Conservation (phyloP, 345 rosid genomes). For the Turnera subulata region DNA sequence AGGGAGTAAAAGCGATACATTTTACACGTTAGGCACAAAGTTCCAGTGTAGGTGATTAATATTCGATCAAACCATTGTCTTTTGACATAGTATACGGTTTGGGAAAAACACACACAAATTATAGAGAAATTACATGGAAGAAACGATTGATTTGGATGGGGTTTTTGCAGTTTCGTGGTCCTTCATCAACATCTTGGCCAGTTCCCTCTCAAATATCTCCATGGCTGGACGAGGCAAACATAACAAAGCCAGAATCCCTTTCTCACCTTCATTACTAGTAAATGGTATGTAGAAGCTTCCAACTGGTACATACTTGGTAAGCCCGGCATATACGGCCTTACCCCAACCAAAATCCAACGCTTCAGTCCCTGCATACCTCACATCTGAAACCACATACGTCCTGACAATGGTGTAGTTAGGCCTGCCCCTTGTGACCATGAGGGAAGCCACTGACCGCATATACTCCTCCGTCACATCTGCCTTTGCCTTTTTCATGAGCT, state of each 20-base stretch:
- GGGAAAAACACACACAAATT: too few relatives aligned
- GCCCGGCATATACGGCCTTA: conserved; percentile 16
- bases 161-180: too few relatives aligned
- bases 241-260: not conserved
- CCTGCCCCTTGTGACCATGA: conserved; percentile 10
- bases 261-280: not conserved
- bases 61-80: too few relatives aligned
- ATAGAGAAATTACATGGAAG: too few relatives aligned
- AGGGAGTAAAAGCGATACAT: too few relatives aligned
- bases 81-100: too few relatives aligned
- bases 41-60: too few relatives aligned
- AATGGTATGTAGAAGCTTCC: not conserved
- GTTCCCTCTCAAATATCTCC: not conserved
- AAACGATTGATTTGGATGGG: too few relatives aligned
- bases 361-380: not conserved
- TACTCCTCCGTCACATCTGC: conserved; percentile 15
- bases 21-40: too few relatives aligned
- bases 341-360: conserved; percentile 30
- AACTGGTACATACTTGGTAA: not conserved
- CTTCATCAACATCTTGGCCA: not conserved
- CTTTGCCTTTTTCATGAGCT: conserved; percentile 23
- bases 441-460: conserved; percentile 11
- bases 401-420: not conserved
- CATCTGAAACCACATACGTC: not conserved
- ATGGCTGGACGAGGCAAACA: not conserved